Base-by-base conservation (phyloP, 768 basidiomycete genomes). In the Podaxis carcinomalis region DNA sequence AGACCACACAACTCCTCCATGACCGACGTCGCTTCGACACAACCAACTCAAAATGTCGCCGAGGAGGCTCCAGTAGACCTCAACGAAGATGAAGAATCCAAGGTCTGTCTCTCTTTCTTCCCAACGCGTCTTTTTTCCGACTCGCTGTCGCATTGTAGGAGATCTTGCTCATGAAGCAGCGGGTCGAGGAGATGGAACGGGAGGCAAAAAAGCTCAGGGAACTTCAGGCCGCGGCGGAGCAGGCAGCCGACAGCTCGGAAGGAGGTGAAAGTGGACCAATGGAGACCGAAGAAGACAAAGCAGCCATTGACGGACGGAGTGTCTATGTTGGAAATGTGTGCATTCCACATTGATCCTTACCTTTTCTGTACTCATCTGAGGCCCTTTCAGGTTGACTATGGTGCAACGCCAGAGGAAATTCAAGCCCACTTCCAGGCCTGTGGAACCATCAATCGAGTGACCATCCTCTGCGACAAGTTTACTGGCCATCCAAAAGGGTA, bases 401-500 rank as follows among this genome's bases (percentile, higher is more conserved):
- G 87, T 56, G 90, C 96, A 10, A 97, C 97, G 14, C 97, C 97
- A 16, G 97, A 98, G 75, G 97, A 99, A 72, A 95, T 99, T 53
- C 97, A 98, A 77, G 86, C 82, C 16, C 96, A 98, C 73, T 99
- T 99, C 78, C 92, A 95, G 72, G 89, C 95, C 14, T 98, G 95
- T 70, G 97, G 97, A 5, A 93, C 92, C 14, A 99, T 99, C 75
- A 99, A 99, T 77, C 87, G 97, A 68, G 95, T 99, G 46, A 99
- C 97, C 0, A 99, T 99, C 69, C 87, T 99, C 28, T 98, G 96
- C 74, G 97, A 99, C 83, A 98, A 98, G 78, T 98, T 96, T 75
- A 98, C 96, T 23, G 97, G 97, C 51, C 95, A 98, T 77, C 96
- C 97, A 51, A 98, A 98, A 85, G 97, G 97, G 95, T 95, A 65